A percentile compares a stretch with the other conserved stretches of the same genome.
Conservation (phyloP, 148 eudicot genomes). For the Cornus florida region DNA sequence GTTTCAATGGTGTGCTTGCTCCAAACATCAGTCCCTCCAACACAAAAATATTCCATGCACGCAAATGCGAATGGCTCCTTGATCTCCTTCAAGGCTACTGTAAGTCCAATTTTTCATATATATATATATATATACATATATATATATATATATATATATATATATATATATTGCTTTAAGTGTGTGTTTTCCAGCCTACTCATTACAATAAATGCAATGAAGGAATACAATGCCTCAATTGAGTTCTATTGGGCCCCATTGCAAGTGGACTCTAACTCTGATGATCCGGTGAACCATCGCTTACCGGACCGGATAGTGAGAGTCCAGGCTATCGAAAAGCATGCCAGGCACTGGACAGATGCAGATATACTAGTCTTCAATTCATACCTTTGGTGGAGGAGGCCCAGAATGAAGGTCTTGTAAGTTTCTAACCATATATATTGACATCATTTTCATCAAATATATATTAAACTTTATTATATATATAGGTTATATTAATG, state of each 20-base stretch:
- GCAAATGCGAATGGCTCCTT: constrained; percentile 29
- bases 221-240: constrained; percentile 19
- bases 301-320: constrained; percentile 8
- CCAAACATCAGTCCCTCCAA: constrained; percentile 11
- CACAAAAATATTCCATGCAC: constrained; percentile 18
- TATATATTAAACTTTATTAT: no score
- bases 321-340: constrained; percentile 17
- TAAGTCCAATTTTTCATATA: background rate
- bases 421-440: constrained; percentile 6
- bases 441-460: no score
- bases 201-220: no score
- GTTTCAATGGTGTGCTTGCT: constrained; percentile 29
- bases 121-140: no score
- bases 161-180: no score
- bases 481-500: no score
- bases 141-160: no score
- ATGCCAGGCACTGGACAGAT: constrained; percentile 17
- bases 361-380: constrained; percentile 17
- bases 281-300: constrained; percentile 12
- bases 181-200: no score
- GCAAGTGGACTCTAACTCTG: constrained; percentile 19
- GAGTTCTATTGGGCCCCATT: constrained; percentile 21
- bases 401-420: constrained; percentile 20
- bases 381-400: constrained; percentile 29
- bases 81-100: constrained; percentile 22